These are phyloP conservation scores for Nothomitra cinnamomea DNA, from an alignment of 2,329 filamentous ascomycete species.

Conservation along the genomic window DNA sequence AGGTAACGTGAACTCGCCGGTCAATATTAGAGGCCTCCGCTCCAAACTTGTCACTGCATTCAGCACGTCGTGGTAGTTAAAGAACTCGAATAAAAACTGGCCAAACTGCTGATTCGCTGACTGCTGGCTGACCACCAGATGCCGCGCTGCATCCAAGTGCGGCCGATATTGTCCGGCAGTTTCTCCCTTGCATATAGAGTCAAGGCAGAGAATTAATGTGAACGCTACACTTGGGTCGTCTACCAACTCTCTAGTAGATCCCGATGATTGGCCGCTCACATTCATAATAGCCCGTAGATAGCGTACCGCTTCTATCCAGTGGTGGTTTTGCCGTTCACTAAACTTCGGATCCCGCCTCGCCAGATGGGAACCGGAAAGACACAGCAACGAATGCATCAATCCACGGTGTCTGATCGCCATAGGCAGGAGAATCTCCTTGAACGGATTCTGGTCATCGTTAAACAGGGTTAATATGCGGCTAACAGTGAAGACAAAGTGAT, in stretches of 20 bases:
- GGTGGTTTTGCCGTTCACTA: conserved; percentile 36
- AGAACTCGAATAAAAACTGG: conserved; percentile 57
- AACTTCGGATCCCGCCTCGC: conserved; percentile 33
- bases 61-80: conserved; percentile 60
- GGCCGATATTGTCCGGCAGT: conserved; percentile 55
- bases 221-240: conserved; percentile 45
- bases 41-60: conserved; percentile 39
- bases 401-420: conserved; percentile 66
- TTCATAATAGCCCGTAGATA: conserved; percentile 21
- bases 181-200: conserved; percentile 42
- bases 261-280: conserved; percentile 8
- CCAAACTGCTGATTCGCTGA: conserved; percentile 52
- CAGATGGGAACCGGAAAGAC: conserved; percentile 62
- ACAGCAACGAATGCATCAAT: conserved; percentile 80
- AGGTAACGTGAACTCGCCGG: conserved; percentile 35
- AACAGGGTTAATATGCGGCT: conserved; percentile 71
- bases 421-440: conserved; percentile 67
- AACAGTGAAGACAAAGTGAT: conserved; percentile 65
- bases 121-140: conserved; percentile 44
- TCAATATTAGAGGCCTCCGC: conserved; percentile 31
- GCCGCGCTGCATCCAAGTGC: conserved; percentile 60
- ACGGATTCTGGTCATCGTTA: conserved; percentile 61
- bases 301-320: conserved; percentile 29
- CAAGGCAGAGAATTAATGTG: conserved; percentile 41
- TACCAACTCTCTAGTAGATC: conserved; percentile 23